A percentile compares a stretch with the other conserved stretches of the same genome.
These are phyloP conservation scores for Allium cepa DNA, from an alignment of 106 monocot species.

Conservation along the genomic window DNA sequence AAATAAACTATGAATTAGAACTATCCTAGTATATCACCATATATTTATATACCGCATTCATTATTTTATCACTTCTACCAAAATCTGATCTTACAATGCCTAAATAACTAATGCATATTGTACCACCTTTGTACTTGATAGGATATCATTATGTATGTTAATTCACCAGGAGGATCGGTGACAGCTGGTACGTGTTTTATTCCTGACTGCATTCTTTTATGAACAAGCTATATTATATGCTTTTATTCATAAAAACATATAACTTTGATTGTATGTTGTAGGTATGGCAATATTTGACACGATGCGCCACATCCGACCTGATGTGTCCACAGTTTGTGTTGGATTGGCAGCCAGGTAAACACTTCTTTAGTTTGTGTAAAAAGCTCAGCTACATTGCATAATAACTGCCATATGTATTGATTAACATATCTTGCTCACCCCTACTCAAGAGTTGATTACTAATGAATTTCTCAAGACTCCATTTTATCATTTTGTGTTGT, in stretches of 20 bases:
- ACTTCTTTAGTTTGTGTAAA: not conserved
- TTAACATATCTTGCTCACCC: too few species aligned
- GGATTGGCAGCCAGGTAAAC: slow-evolving; percentile 92
- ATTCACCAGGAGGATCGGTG: slow-evolving; percentile 98
- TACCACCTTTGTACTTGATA: slow-evolving; percentile 14
- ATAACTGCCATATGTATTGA: too few species aligned
- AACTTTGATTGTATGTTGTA: slow-evolving; percentile 14
- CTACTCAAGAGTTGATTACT: too few species aligned
- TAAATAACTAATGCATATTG: too few species aligned
- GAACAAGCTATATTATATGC: not conserved
- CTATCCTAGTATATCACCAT: too few species aligned
- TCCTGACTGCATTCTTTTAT: not conserved
- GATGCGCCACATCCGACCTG: slow-evolving; percentile 90
- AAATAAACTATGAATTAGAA: too few species aligned
- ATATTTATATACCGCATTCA: too few species aligned
- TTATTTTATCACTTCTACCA: too few species aligned
- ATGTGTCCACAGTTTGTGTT: slow-evolving; percentile 98
- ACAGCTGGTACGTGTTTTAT: slow-evolving; percentile 67
- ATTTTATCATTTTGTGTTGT: too few species aligned
- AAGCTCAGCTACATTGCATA: too few species aligned
- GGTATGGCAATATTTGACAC: slow-evolving; percentile 99
- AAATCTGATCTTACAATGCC: too few species aligned
- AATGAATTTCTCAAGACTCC: too few species aligned
- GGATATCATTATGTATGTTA: slow-evolving; percentile 99
- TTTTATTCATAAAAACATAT: not conserved